Evolutionary conservation across 2,329 filamentous ascomycete species (phyloP).

Genomic region (Arthroderma sp.): DNA sequence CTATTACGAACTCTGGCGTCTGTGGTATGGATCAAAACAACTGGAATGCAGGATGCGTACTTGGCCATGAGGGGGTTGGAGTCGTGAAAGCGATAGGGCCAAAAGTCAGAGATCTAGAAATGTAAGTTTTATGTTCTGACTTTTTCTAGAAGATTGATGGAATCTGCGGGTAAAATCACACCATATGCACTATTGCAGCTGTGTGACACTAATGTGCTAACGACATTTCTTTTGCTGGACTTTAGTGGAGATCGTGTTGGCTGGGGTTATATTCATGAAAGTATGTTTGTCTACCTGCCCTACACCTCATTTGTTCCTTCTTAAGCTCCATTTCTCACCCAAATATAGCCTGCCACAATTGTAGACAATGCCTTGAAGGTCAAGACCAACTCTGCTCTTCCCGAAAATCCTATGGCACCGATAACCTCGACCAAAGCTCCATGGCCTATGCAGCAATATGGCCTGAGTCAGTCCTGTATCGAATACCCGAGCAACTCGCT

Average conservation of each 20-base stretch:
- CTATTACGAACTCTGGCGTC: slow-evolving; percentile 52
- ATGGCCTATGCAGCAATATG: slow-evolving; percentile 27
- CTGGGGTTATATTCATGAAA: slow-evolving; percentile 28
- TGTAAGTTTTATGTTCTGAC: slow-evolving; percentile 3
- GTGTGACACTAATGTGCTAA: no score
- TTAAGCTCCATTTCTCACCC: background rate
- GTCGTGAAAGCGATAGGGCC: slow-evolving; percentile 21
- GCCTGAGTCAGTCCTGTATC: slow-evolving; percentile 26
- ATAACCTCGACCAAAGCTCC: slow-evolving; percentile 26
- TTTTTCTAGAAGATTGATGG: no score
- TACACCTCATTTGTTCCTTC: background rate
- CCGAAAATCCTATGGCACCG: slow-evolving; percentile 23
- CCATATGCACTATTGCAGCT: no score
- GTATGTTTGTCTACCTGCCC: background rate
- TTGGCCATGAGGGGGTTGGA: slow-evolving; percentile 29
- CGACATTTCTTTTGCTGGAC: no score
- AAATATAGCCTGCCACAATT: slow-evolving; percentile 11
- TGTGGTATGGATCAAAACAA: slow-evolving; percentile 44
- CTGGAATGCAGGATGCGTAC: slow-evolving; percentile 11
- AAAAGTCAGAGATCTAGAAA: slow-evolving; percentile 21
- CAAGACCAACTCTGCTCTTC: slow-evolving; percentile 16
- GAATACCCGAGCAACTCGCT: slow-evolving; percentile 34
- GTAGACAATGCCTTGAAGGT: slow-evolving; percentile 21
- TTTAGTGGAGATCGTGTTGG: slow-evolving; percentile 27
- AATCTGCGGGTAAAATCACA: no score